Evolutionary conservation across 176 grass and related monocot genomes (phyloP).

Genomic region (Cenchrus fungigraminus): DNA sequence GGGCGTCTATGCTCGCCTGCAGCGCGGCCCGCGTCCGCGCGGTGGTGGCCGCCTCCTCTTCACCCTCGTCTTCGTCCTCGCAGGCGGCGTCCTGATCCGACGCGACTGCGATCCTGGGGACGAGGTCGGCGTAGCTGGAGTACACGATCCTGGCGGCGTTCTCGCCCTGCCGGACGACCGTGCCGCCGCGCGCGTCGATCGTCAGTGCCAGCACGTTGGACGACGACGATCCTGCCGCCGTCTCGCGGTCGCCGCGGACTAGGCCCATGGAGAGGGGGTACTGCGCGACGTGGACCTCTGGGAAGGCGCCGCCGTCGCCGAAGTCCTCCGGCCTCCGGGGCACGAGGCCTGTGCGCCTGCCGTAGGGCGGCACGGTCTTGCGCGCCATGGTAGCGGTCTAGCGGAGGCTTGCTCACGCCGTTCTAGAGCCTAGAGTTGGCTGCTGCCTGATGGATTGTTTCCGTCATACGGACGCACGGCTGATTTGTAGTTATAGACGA

Average conservation of each 20-base stretch:
- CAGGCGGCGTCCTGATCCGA: background rate
- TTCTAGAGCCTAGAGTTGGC: too few species aligned
- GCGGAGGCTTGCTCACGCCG: background rate
- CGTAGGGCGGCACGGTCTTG: conserved; percentile 28
- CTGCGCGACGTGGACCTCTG: conserved; percentile 62
- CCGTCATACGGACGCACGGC: too few species aligned
- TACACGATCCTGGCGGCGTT: conserved; percentile 61
- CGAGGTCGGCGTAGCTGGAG: conserved; percentile 48
- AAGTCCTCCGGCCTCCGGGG: conserved; percentile 40
- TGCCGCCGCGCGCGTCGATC: conserved; percentile 54
- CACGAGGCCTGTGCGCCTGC: conserved; percentile 51
- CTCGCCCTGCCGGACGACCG: conserved; percentile 61
- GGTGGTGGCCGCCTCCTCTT: conserved; percentile 25
- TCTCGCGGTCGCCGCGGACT: conserved; percentile 34
- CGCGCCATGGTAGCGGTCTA: background rate
- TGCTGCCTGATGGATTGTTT: too few species aligned
- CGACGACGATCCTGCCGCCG: conserved; percentile 25
- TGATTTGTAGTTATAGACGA: too few species aligned
- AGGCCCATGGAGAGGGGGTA: conserved; percentile 67
- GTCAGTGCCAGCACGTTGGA: conserved; percentile 32
- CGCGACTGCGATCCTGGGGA: conserved; percentile 35
- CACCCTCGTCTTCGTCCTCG: conserved; percentile 20
- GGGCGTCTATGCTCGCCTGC: conserved; percentile 38
- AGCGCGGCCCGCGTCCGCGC: conserved; percentile 43
- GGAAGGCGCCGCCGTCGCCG: conserved; percentile 45